Conservation (phyloP, 495 filamentous ascomycete species). For the Penicillium robsamsonii region DNA sequence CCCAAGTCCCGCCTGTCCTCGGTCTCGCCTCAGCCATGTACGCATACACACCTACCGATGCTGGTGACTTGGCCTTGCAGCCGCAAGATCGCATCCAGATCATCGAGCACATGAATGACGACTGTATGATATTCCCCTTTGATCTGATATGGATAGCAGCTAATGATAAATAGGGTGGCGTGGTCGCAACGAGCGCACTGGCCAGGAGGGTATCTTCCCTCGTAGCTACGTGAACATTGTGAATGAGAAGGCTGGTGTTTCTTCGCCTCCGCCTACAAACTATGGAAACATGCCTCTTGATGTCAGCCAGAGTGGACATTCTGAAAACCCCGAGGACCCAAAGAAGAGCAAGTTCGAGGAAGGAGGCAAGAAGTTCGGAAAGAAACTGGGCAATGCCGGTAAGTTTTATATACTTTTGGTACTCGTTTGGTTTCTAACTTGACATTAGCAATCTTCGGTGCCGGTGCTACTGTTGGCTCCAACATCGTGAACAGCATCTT, state of each 20-base stretch:
- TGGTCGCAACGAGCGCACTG: slow-evolving; percentile 77
- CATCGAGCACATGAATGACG: slow-evolving; percentile 86
- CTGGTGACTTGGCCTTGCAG: slow-evolving; percentile 73
- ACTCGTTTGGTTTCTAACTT: slow-evolving; percentile 9
- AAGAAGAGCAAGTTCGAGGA: slow-evolving; percentile 49
- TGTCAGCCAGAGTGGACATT: slow-evolving; percentile 46
- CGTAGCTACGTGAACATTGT: slow-evolving; percentile 74
- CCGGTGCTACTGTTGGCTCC: slow-evolving; percentile 84
- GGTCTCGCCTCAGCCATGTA: slow-evolving; percentile 78
- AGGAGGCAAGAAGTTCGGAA: slow-evolving; percentile 57
- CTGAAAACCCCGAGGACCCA: slow-evolving; percentile 26
- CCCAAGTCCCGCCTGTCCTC: slow-evolving; percentile 56
- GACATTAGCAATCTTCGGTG: slow-evolving; percentile 64
- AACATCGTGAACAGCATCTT: slow-evolving; percentile 94
- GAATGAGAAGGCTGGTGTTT: slow-evolving; percentile 37
- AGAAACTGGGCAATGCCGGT: slow-evolving; percentile 57
- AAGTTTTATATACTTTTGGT: slow-evolving; percentile 29
- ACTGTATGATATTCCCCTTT: slow-evolving; percentile 58
- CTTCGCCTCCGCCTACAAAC: slow-evolving; percentile 35
- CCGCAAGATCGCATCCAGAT: slow-evolving; percentile 76
- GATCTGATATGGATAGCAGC: slow-evolving; percentile 3
- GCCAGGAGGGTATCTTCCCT: slow-evolving; percentile 86
- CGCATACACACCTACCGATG: slow-evolving; percentile 72
- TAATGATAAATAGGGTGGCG: slow-evolving; percentile 60
- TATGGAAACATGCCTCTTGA: slow-evolving; percentile 56